Evolutionary conservation across 2,329 filamentous ascomycete species (phyloP).

Genomic region (Trichoderma semiorbis): DNA sequence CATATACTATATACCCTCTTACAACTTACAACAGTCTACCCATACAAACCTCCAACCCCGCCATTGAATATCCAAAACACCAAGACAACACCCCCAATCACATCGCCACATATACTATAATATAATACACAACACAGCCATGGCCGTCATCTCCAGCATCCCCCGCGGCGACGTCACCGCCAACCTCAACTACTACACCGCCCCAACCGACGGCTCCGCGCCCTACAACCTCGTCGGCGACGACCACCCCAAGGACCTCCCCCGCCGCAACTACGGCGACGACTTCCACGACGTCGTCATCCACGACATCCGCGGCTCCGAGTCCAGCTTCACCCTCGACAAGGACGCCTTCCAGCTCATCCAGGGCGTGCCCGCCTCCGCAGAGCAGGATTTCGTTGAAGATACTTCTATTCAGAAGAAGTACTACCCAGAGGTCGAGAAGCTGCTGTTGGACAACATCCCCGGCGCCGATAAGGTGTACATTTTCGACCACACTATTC

Average conservation of each 20-base stretch:
- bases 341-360: conserved; percentile 71
- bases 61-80: neutral
- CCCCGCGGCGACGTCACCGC: conserved; percentile 60
- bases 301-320: conserved; percentile 69
- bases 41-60: neutral
- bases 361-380: conserved; percentile 51
- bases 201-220: conserved; percentile 55
- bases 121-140: conserved; percentile 22
- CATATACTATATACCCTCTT: neutral
- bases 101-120: neutral
- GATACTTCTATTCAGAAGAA: conserved; percentile 64
- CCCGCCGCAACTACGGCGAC: conserved; percentile 62
- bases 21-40: neutral
- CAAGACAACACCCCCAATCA: conserved; percentile 7
- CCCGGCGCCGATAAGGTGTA: conserved; percentile 64
- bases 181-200: conserved; percentile 61
- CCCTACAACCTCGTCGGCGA: conserved; percentile 67
- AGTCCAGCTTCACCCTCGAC: conserved; percentile 65
- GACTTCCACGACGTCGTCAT: conserved; percentile 53
- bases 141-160: conserved; percentile 41
- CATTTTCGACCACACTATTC: conserved; percentile 86
- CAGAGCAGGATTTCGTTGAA: conserved; percentile 55
- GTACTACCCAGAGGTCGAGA: conserved; percentile 85
- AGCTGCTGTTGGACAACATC: conserved; percentile 63
- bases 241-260: conserved; percentile 53